Percentiles rank a stretch among this genome's conserved stretches.
phyloP scores from a whole-genome alignment of 2,329 filamentous ascomycete species.

The Pseudogymnoascus verrucosus region DNA sequence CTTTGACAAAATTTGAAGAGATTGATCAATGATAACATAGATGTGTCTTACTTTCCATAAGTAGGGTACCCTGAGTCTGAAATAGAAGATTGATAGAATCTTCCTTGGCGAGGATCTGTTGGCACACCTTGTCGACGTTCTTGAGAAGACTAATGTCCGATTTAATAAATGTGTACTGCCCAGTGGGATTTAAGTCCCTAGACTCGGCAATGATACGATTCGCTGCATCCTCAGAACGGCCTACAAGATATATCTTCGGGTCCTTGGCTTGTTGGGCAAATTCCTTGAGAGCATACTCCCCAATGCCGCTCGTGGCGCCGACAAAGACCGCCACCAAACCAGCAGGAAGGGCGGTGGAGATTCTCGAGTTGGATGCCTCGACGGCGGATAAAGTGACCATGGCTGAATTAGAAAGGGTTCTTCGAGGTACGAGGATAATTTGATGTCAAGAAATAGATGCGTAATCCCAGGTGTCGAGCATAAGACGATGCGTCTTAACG shows the following conservation, averaged over 20 bases:
- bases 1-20: background rate
- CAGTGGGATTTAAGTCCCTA: constrained; percentile 33
- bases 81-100: constrained; percentile 45
- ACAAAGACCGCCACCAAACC: constrained; percentile 41
- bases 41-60: constrained; percentile 8
- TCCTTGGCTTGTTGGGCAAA: constrained; percentile 32
- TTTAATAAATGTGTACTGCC: constrained; percentile 35
- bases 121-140: constrained; percentile 39
- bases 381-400: constrained; percentile 31
- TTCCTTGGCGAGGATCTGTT: constrained; percentile 41
- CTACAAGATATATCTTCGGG: constrained; percentile 39
- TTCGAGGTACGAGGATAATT: background rate
- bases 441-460: background rate
- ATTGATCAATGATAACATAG: background rate
- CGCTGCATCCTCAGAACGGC: constrained; percentile 34
- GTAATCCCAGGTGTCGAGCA: background rate
- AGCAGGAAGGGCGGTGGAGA: constrained; percentile 27
- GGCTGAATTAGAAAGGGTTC: constrained; percentile 13
- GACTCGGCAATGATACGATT: constrained; percentile 34
- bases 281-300: constrained; percentile 35
- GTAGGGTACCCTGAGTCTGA: constrained; percentile 39
- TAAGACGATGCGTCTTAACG: background rate
- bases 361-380: constrained; percentile 29
- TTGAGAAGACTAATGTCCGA: constrained; percentile 37
- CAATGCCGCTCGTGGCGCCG: constrained; percentile 43